Base-by-base conservation (phyloP, 129 eudicot genomes). In the Pittosporum tobira region DNA sequence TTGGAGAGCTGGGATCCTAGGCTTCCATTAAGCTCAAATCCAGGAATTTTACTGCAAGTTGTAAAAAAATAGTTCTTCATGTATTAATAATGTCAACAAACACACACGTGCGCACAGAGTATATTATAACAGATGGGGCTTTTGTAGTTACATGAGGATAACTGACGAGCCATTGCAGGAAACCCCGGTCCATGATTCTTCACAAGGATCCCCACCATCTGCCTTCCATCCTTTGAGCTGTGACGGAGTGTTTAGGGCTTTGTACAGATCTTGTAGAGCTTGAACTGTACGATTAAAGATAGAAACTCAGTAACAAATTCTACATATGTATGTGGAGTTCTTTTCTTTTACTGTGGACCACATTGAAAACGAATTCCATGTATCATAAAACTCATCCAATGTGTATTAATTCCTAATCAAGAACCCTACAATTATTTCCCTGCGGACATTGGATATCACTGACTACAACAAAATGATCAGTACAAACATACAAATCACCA, bases 201-300 rank as follows among this genome's bases (percentile, higher is more conserved):
- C 79, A 57, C 98, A 91, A 4, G 98, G 98, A 61, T 91, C 90
- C 60, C 94, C 90, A 25, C 84, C 85, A n/a, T 66, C 75, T 61
- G 47, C 51, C 57, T 67, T 78, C 98, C 98, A 91, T 61, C 74
- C 79, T 26, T 62, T 59, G 24, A 91, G 87, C 64, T 86, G 95
- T 31, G 75, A 55, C 46, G 98, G 85, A 34, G 44, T 59, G 45
- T 86, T 83, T 55, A 86, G 72, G 59, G 98, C 70, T 50, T 43
- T 74, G 77, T 86, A 91, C 55, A 91, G 69, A 65, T 76, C 81
- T 80, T 77, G 84, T 56, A 91, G 95, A 61, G 84, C 90, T 70
- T 61, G 65, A 36, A 77, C 96, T 91, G 79, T 71, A 69, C 47
- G 11, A 43, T 21, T 11, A 27, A 9, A 59, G 48, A 8, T 54